Percentiles rank a stretch among this genome's conserved stretches.
Evolutionary conservation across 495 filamentous ascomycete species (phyloP).

Genomic region (Hamigera avellanea): DNA sequence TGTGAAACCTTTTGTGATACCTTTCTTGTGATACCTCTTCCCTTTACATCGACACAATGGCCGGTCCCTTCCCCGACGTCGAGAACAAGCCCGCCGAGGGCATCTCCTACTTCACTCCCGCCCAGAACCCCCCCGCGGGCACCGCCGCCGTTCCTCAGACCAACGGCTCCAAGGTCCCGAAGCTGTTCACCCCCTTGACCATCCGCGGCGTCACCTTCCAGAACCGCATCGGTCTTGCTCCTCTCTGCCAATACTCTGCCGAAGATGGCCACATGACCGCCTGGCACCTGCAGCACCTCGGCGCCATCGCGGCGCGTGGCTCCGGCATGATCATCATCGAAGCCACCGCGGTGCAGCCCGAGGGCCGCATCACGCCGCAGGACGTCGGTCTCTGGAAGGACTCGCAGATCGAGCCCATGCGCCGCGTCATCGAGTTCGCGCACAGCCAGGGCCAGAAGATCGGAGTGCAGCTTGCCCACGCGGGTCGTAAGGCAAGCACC

Average conservation of each 20-base stretch:
- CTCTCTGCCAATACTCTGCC: slow-evolving; percentile 61
- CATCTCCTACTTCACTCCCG: slow-evolving; percentile 59
- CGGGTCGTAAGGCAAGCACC: slow-evolving; percentile 62
- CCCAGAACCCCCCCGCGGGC: slow-evolving; percentile 50
- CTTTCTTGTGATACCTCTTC: too few species aligned
- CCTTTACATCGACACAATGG: neutral
- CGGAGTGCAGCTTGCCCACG: slow-evolving; percentile 66
- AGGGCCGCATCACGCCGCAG: slow-evolving; percentile 70
- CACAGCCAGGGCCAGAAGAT: slow-evolving; percentile 60
- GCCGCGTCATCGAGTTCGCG: slow-evolving; percentile 53
- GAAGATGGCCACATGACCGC: slow-evolving; percentile 48
- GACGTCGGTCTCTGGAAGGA: slow-evolving; percentile 66
- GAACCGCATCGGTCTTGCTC: slow-evolving; percentile 49
- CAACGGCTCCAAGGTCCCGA: slow-evolving; percentile 44
- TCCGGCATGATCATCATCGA: slow-evolving; percentile 60
- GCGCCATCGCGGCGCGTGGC: slow-evolving; percentile 52
- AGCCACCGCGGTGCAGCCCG: slow-evolving; percentile 55
- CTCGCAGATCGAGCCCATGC: slow-evolving; percentile 51
- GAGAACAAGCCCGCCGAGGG: slow-evolving; percentile 31
- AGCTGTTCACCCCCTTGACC: slow-evolving; percentile 56
- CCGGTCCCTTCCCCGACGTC: slow-evolving; percentile 20
- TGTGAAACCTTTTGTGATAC: too few species aligned
- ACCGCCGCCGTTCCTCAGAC: slow-evolving; percentile 51
- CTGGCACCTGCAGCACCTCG: slow-evolving; percentile 51
- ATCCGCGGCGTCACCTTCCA: slow-evolving; percentile 47